phyloP scores from a whole-genome alignment of 202 grass and related monocot genomes.

The Zizania palustris region DNA sequence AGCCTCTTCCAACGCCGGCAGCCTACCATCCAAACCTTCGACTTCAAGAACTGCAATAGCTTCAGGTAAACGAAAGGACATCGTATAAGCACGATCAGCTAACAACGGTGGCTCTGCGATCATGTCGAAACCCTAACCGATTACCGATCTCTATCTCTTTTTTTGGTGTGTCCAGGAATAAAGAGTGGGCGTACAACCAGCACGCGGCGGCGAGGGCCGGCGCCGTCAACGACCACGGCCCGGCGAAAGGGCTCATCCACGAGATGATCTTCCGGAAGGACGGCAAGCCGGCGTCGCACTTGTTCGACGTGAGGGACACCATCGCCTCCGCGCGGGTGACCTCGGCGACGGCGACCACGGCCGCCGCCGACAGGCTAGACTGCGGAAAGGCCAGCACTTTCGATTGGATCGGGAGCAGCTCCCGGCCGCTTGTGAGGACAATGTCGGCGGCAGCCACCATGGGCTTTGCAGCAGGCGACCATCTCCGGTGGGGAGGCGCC shows the following conservation, averaged over 20 bases:
- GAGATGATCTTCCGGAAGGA: slow-evolving; percentile 76
- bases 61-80: slow-evolving; percentile 53
- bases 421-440: slow-evolving; percentile 33
- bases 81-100: not conserved
- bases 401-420: slow-evolving; percentile 55
- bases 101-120: not conserved
- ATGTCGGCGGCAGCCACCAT: slow-evolving; percentile 12
- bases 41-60: slow-evolving; percentile 56
- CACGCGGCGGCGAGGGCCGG: slow-evolving; percentile 36
- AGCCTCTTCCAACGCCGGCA: slow-evolving; percentile 51
- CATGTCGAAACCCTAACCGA: slow-evolving; percentile 41
- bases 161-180: slow-evolving; percentile 40
- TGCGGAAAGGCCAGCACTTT: slow-evolving; percentile 32
- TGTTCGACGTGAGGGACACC: slow-evolving; percentile 59
- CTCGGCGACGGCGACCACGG: not conserved
- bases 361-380: slow-evolving; percentile 6
- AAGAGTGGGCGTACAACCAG: slow-evolving; percentile 65
- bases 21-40: slow-evolving; percentile 59
- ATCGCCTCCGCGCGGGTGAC: slow-evolving; percentile 33
- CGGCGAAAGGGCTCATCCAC: slow-evolving; percentile 63
- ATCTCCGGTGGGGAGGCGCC: slow-evolving; percentile 32
- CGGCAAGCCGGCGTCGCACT: slow-evolving; percentile 54
- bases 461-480: not conserved
- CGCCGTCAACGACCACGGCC: slow-evolving; percentile 44
- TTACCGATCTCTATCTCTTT: too few relatives aligned